Base-by-base conservation (phyloP, 2,329 filamentous ascomycete genomes). In the Ophiocordyceps camponoti-floridani region DNA sequence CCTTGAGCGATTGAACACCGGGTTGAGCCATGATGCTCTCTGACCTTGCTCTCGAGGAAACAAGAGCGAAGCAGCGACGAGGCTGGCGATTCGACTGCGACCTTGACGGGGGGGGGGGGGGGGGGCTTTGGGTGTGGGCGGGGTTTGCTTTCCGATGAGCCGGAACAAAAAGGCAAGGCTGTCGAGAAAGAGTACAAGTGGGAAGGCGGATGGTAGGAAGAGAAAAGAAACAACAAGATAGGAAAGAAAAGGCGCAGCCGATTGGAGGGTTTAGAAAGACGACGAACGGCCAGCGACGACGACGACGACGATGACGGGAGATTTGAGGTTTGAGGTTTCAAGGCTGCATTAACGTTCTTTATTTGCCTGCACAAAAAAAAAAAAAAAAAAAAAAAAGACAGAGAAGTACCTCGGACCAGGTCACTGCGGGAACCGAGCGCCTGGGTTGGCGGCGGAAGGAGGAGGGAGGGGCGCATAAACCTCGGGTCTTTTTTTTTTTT, bases 1-100 rank as follows among this genome's bases (percentile, higher is more conserved):
- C 85, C 83, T 94, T 93, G 59, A 93, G 69, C 54, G 84, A 91
- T 69, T 91, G 84, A 58, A 86, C 88, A 59, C 82, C 82, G 51
- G 79, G 82, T 63, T 80, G 77, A 56, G 83, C 80, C 73, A 88
- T 87, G 37, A 27, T 40, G 12, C 42, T 41, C 38, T 38, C 37
- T 12, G 28, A n/a, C 35, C 41, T 19, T 16, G 38, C 28, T 41
- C 28, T 30, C 28, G 28, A 30, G 28, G 28, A 30, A 30, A 14
- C 26, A 37, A 31, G n/a, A 38, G 28, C 18, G 37, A 35, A 35
- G 14, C 8, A 35, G 10, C 11, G 23, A 23, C 23, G 23, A 23
- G 23, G 23, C 23, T 23, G 23, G 23, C 23, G 23, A 23, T 23
- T 23, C 23, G 23, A 23, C 23, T 23, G 23, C 23, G 23, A 23